Conservation (phyloP, 176 grass and related monocot species). For the Eragrostis nindensis region DNA sequence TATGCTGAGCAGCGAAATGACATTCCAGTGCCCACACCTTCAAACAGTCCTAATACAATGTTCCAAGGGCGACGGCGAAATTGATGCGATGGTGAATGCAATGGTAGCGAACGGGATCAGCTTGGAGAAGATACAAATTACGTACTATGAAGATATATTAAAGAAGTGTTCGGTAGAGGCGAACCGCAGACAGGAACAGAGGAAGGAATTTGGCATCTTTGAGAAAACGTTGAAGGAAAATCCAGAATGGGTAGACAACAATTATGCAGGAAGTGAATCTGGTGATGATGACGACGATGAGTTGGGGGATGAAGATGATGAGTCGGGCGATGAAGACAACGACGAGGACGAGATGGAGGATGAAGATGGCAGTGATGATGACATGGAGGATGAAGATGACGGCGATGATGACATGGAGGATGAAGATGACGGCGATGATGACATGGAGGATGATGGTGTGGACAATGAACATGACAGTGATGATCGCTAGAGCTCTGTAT, state of each 20-base stretch:
- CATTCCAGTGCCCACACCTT: too few species aligned
- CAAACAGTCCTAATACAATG: too few species aligned
- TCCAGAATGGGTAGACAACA: background rate
- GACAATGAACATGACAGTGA: too few species aligned
- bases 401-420: background rate
- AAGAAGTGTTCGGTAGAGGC: background rate
- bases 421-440: background rate
- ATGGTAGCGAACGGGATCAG: background rate
- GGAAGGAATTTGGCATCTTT: background rate
- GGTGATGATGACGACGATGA: background rate
- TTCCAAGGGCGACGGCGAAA: too few species aligned
- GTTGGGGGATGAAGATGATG: too few species aligned
- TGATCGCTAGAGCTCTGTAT: background rate
- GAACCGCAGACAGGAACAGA: background rate
- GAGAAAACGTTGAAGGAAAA: background rate
- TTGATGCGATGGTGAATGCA: too few species aligned
- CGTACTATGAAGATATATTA: background rate
- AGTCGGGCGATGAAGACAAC: background rate
- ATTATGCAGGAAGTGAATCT: background rate
- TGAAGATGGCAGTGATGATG: background rate
- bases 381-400: too few species aligned
- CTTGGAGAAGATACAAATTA: constrained; percentile 16
- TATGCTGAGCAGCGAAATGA: background rate
- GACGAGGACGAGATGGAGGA: background rate
- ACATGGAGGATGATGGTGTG: too few species aligned